phyloP scores from a whole-genome alignment of 2,329 filamentous ascomycete genomes.

The Pseudogymnoascus sp. region DNA sequence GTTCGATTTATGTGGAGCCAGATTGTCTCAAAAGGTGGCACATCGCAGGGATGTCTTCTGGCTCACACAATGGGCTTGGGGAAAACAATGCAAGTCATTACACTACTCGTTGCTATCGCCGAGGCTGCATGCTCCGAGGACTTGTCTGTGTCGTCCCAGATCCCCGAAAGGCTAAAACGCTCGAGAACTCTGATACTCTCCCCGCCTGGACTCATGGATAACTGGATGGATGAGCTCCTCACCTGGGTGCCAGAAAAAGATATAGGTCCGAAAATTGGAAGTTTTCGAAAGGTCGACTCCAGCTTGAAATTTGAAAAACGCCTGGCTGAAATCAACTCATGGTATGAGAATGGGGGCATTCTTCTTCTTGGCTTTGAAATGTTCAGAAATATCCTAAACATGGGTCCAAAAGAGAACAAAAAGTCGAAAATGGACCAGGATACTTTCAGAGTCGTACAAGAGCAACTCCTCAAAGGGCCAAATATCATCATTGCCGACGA shows the following conservation, averaged over 20 bases:
- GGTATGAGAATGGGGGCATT: slow-evolving; percentile 61
- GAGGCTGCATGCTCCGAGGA: slow-evolving; percentile 57
- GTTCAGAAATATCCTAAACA: slow-evolving; percentile 44
- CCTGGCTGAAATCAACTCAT: slow-evolving; percentile 42
- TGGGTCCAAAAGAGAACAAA: slow-evolving; percentile 26
- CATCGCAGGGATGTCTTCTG: slow-evolving; percentile 65
- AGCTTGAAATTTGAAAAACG: slow-evolving; percentile 34
- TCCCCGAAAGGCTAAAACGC: slow-evolving; percentile 57
- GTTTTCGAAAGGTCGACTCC: slow-evolving; percentile 48
- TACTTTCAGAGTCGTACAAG: slow-evolving; percentile 34
- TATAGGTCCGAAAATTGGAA: slow-evolving; percentile 40
- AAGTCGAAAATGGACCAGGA: slow-evolving; percentile 16
- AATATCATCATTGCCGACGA: slow-evolving; percentile 79
- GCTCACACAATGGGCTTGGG: slow-evolving; percentile 89
- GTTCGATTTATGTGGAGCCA: slow-evolving; percentile 87
- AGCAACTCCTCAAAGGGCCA: slow-evolving; percentile 51
- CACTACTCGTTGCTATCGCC: slow-evolving; percentile 68
- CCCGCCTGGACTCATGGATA: slow-evolving; percentile 66
- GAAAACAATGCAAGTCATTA: slow-evolving; percentile 88
- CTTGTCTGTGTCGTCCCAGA: slow-evolving; percentile 50
- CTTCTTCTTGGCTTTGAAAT: slow-evolving; percentile 70
- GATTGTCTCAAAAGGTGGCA: slow-evolving; percentile 50
- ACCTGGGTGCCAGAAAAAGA: slow-evolving; percentile 55
- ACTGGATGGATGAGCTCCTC: slow-evolving; percentile 73
- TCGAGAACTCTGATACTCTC: slow-evolving; percentile 67